A percentile compares a stretch with the other conserved stretches of the same genome.
These are phyloP conservation scores for Monilinia aucupariae DNA, from an alignment of 2,329 filamentous ascomycete genomes.

Conservation along the genomic window DNA sequence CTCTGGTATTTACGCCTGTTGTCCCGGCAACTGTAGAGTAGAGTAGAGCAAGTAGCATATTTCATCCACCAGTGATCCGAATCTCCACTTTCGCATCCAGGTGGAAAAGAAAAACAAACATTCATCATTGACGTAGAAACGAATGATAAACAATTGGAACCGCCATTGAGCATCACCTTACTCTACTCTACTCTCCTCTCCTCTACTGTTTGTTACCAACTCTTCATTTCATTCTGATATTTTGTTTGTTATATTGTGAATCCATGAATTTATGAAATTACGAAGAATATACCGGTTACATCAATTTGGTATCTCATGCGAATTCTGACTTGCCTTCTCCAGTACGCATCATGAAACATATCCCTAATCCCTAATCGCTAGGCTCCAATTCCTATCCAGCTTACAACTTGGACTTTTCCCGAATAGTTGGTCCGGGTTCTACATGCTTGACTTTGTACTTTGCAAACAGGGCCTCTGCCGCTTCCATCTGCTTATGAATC, in stretches of 20 bases:
- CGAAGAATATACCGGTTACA: no score
- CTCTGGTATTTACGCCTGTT: slow-evolving; percentile 7
- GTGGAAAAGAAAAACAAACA: neutral
- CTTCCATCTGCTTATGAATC: slow-evolving; percentile 59
- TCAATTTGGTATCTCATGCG: neutral
- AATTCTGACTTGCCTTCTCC: neutral
- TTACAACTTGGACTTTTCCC: slow-evolving; percentile 34
- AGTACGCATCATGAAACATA: neutral
- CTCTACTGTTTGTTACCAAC: no score
- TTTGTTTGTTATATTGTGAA: neutral
- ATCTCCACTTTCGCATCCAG: slow-evolving; percentile 10
- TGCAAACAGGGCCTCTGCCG: slow-evolving; percentile 60
- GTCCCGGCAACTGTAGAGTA: slow-evolving; percentile 1
- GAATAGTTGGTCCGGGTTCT: slow-evolving; percentile 30
- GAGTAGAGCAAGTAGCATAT: no score
- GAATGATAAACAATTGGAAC: neutral
- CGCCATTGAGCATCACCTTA: no score
- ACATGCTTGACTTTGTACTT: slow-evolving; percentile 46
- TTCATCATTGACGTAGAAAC: neutral
- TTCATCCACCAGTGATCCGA: neutral
- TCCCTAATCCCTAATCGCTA: neutral
- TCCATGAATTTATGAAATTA: neutral
- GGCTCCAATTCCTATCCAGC: neutral
- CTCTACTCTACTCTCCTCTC: no score
- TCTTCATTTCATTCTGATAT: neutral